A percentile compares a stretch with the other conserved stretches of the same genome.
These are phyloP conservation scores for Epichloe scottii DNA, from an alignment of 2,329 filamentous ascomycete genomes.

Conservation along the genomic window DNA sequence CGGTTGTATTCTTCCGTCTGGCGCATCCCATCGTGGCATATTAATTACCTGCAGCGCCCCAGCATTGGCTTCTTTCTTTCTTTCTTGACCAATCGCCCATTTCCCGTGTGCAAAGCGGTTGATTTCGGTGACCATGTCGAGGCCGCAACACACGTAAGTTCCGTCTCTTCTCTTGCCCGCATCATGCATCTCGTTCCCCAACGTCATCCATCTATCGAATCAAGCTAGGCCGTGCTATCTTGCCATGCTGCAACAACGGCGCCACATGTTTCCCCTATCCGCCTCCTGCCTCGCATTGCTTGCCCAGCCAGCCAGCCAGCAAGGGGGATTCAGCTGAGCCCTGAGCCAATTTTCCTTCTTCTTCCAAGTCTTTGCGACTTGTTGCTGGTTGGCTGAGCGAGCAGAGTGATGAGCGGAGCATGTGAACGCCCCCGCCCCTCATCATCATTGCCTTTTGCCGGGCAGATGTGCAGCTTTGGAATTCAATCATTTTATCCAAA, in stretches of 20 bases:
- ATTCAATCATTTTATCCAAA: neutral
- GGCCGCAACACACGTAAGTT: constrained; percentile 24
- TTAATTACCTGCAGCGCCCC: neutral
- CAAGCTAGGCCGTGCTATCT: constrained; percentile 8
- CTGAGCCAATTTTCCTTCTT: neutral
- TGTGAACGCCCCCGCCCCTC: neutral
- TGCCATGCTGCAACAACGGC: constrained; percentile 6
- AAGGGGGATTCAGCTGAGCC: neutral
- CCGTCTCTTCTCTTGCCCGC: constrained; percentile 2
- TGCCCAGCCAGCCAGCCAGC: neutral
- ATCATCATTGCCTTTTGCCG: neutral
- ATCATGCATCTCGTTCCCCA: constrained; percentile 7
- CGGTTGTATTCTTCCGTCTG: neutral
- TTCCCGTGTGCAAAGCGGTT: neutral
- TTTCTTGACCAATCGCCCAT: neutral
- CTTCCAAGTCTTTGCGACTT: neutral
- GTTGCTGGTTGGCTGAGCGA: neutral
- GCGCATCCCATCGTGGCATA: neutral
- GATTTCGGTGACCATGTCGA: constrained; percentile 13
- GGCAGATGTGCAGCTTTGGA: too few species aligned
- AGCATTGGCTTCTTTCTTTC: neutral
- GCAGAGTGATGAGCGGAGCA: neutral
- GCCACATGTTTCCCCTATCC: constrained; percentile 6
- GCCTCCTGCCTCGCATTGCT: constrained; percentile 1
- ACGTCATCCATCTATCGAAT: constrained; percentile 15